Conservation (phyloP, 345 rosid species). For the Clarkia xantiana region DNA sequence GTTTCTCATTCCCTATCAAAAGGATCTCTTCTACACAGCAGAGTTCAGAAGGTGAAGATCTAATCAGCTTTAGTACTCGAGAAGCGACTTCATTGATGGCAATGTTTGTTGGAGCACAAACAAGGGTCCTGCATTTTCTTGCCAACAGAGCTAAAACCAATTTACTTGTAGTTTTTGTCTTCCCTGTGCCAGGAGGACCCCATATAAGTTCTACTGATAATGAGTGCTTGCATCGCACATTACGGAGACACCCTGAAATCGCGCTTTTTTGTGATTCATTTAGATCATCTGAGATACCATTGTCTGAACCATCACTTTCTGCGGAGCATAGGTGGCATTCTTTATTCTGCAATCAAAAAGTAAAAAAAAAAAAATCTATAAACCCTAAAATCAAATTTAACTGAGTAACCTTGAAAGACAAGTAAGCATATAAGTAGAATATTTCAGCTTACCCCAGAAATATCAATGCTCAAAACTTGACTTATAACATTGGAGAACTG, state of each 20-base stretch:
- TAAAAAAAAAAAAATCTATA: not conserved
- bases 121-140: conserved; percentile 23
- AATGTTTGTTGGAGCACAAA: conserved; percentile 37
- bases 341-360: too few species aligned
- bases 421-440: not conserved
- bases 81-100: conserved; percentile 34
- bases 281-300: conserved; percentile 7
- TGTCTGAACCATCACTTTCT: not conserved
- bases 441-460: conserved; percentile 12
- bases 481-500: conserved; percentile 12
- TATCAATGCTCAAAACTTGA: conserved; percentile 10
- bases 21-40: conserved; percentile 16
- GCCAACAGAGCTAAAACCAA: conserved; percentile 20
- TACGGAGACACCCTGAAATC: conserved; percentile 13
- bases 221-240: conserved; percentile 14
- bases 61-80: conserved; percentile 22
- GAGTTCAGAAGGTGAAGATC: conserved; percentile 5
- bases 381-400: not conserved
- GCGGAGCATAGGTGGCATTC: conserved; percentile 10
- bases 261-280: conserved; percentile 24
- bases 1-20: conserved; percentile 25
- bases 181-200: conserved; percentile 56
- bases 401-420: too few species aligned
- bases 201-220: conserved; percentile 24
- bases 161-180: conserved; percentile 25